Evolutionary conservation across 768 basidiomycete genomes (phyloP), one percentile per base, ranked within the genome.

Genomic region (Gymnopilus junonius): DNA sequence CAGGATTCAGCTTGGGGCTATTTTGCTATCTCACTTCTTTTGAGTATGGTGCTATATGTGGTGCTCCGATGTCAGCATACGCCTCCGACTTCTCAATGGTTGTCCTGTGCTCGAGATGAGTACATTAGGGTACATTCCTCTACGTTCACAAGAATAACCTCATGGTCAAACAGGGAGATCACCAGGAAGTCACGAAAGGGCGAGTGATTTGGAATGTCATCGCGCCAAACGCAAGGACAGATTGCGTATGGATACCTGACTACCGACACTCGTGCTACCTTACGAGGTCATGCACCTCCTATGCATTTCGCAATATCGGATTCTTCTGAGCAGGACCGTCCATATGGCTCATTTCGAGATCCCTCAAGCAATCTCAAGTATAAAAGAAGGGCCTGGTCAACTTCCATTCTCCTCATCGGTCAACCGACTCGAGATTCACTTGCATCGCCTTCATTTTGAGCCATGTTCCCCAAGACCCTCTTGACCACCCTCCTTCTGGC

Each of bases 401-500:
- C 45, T 12, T 45, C n/a, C 12, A 14, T n/a, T 27, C 25, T 32
- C 54, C 45, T 35, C 65, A 66, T 70, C 66, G 66, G 58, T 61
- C 65, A 54, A 51, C 43, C 51, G 63, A 40, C 48, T 51, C 17
- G 48, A 50, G 48, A 69, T 63, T 60, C 63, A 62, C 62, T 60
- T 66, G 64, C 62, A 64, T 29, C 54, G 58, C n/a, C n/a, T 53
- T 58, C 65, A 35, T 34, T 51, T 58, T 31, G 34, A 55, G 63
- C 59, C 54, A 68, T 68, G 63, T 67, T 71, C 62, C 65, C 71
- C 21, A 68, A 67, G 25, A 77, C 77, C 55, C 67, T 87, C 51
- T 74, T 85, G 59, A 78, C 80, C 34, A 75, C 79, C 50, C 69
- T 85, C 37, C 71, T 85, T 53, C 75, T 86, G 50, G 80, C 82